Evolutionary conservation across 1,284 basidiomycete species (phyloP), one percentile per base, ranked within the genome.

Genomic region (Ceratobasidium sp.): DNA sequence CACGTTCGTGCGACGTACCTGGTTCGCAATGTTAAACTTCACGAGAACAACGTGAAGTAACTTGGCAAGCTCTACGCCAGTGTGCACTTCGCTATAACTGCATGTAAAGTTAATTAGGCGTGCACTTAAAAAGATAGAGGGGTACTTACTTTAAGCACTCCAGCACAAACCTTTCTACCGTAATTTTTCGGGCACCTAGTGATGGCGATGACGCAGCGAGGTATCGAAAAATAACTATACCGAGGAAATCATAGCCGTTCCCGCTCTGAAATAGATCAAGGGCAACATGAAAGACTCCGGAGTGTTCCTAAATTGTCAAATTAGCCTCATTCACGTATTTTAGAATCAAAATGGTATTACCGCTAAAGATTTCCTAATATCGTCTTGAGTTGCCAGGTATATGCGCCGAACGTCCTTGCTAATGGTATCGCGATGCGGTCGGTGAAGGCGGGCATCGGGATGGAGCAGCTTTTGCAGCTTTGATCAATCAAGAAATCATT

Each of bases 11-110:
- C 7, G 2, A 47, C 59, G 9, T 32, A 62, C 59, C 23, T 41
- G 43, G 38, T 62, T 21, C n/a, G 44, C 8, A 9, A 62, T 62
- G 1, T 62, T 47, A 21, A 62, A 62, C 14, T 62, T 44, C 16
- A 2, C 1, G 1, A 62, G 28, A 16, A 62, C 44, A 26, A 14
- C 8, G n/a, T 47, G 23, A 2, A 46, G 41, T 13, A 26, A 16
- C 5, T 23, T n/a, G 28, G 59, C 59, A 47, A 62, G 59, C n/a
- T 38, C 59, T 7, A n/a, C 43, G 7, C 59, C 43, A 1, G 43
- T 47, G 26, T 62, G 59, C 3, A 1, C 8, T 18, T 47, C n/a
- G 3, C 59, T 43, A 11, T 26, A 62, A 46, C 11, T 30, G 2
- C n/a, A 41, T 21, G 13, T 46, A 13, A 16, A 47, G n/a, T 28